Base-by-base conservation (phyloP, 2,329 filamentous ascomycete genomes). In the Remersonia thermophila region DNA sequence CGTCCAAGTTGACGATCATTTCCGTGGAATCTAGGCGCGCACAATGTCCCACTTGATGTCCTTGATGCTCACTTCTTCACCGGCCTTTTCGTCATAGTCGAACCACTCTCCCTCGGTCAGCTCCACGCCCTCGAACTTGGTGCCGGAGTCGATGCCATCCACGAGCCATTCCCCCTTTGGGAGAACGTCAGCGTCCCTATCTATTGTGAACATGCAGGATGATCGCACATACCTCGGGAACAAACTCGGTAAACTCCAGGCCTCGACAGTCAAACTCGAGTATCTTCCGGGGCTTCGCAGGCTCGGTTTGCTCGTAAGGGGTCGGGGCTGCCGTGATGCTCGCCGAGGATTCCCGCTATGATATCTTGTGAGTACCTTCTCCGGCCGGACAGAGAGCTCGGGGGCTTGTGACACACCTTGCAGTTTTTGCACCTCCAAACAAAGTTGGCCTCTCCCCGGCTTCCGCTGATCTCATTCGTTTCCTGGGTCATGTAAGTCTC, bases 371-470 rank as follows among this genome's bases (percentile, higher is more conserved):
- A 23, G 20, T 9, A 23, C 5, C 5, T 23, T 9, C n/a, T n/a
- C 9, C 5, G 20, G 9, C 20, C 5, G 9, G 20, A 23, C 20
- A 23, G 5, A 23, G 20, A 23, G 20, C 5, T 23, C 5, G 5
- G 5, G 9, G 5, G 9, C 9, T 23, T 6, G 20, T 5, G 20
- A n/a, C 17, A 10, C 34, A 41, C 45, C 46, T 91, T 93, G 77
- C 91, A 98, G 56, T 91, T 89, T 62, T 93, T 94, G 71, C 91
- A 98, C 59, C 78, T 87, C 89, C 91, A 98, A n/a, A 98, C 91
- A 60, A 98, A 98, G 60, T 96, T 96, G 42, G 91, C 91, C 60
- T 96, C 87, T 46, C 91, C 91, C 52, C 85, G 75, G 58, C 87
- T 95, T 26, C 87, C 87, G 45, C 84, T 91, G 58, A 95, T 77